These are phyloP conservation scores for Cladosporium sp. DNA, from an alignment of 2,329 filamentous ascomycete species.

Conservation along the genomic window DNA sequence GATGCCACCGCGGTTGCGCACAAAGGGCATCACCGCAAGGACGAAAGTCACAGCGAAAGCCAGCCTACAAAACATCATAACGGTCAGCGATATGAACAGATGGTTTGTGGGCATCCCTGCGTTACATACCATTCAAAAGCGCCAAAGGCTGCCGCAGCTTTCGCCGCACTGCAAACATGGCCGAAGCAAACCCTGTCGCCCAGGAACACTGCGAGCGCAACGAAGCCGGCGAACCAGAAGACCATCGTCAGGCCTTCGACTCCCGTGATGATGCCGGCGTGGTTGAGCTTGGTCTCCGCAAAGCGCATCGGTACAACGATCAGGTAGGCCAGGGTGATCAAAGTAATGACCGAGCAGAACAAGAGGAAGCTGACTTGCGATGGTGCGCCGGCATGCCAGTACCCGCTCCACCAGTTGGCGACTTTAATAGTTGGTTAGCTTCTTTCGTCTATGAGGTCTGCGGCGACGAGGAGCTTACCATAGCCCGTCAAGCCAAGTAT, in stretches of 20 bases:
- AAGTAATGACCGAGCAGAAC: conserved; percentile 75
- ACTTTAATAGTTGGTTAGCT: conserved; percentile 46
- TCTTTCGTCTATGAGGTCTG: neutral
- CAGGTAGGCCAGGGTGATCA: conserved; percentile 69
- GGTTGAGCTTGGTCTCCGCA: conserved; percentile 51
- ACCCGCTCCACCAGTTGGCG: conserved; percentile 53
- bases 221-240: conserved; percentile 88
- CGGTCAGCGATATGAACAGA: neutral
- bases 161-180: conserved; percentile 58
- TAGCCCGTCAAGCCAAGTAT: conserved; percentile 75
- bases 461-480: conserved; percentile 50
- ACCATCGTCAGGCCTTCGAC: conserved; percentile 73
- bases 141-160: conserved; percentile 66
- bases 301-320: conserved; percentile 58
- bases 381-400: conserved; percentile 56
- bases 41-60: conserved; percentile 53
- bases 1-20: conserved; percentile 40
- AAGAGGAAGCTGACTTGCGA: conserved; percentile 72
- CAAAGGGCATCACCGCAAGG: conserved; percentile 50
- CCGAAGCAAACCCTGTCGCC: conserved; percentile 58
- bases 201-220: conserved; percentile 70
- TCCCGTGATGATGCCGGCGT: conserved; percentile 64
- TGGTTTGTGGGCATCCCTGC: neutral
- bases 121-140: conserved; percentile 60
- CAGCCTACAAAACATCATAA: conserved; percentile 41